These are phyloP conservation scores for Euryodendron excelsum DNA, from an alignment of 148 eudicot species.

Conservation along the genomic window DNA sequence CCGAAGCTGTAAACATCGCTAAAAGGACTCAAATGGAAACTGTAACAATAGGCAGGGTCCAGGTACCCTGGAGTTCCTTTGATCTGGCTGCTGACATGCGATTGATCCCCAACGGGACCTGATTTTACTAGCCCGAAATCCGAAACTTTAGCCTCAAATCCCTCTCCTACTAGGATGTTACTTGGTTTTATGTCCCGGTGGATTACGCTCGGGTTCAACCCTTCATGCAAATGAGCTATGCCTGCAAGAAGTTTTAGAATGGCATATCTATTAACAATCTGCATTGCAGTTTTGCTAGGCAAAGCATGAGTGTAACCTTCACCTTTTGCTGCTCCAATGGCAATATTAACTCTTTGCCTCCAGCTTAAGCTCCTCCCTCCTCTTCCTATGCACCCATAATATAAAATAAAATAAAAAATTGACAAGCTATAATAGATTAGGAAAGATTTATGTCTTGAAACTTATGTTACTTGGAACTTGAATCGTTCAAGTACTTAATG, in stretches of 20 bases:
- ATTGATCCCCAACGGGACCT: slow-evolving; percentile 47
- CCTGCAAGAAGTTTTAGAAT: slow-evolving; percentile 18
- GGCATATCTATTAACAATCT: not conserved
- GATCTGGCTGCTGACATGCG: slow-evolving; percentile 46
- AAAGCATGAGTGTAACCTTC: not conserved
- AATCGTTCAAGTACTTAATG: too few species aligned
- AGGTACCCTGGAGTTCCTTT: slow-evolving; percentile 58
- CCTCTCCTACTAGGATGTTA: slow-evolving; percentile 44
- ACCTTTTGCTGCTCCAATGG: slow-evolving; percentile 58
- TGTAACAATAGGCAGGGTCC: slow-evolving; percentile 50
- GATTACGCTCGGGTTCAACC: slow-evolving; percentile 40
- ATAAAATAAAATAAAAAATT: not conserved
- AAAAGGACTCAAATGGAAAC: slow-evolving; percentile 37
- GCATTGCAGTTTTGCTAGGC: not conserved
- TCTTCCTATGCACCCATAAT: slow-evolving; percentile 28
- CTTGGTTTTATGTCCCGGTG: slow-evolving; percentile 56
- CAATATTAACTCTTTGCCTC: slow-evolving; percentile 49
- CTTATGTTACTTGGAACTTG: too few species aligned
- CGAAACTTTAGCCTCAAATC: slow-evolving; percentile 45
- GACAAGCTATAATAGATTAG: not conserved
- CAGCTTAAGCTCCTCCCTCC: slow-evolving; percentile 41
- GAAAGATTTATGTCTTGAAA: too few species aligned
- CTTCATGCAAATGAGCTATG: slow-evolving; percentile 49
- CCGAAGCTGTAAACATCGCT: slow-evolving; percentile 57
- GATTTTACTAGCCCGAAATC: slow-evolving; percentile 50